Evolutionary conservation across 2,329 filamentous ascomycete species (phyloP).

Genomic region (Golovinomyces cichoracearum): DNA sequence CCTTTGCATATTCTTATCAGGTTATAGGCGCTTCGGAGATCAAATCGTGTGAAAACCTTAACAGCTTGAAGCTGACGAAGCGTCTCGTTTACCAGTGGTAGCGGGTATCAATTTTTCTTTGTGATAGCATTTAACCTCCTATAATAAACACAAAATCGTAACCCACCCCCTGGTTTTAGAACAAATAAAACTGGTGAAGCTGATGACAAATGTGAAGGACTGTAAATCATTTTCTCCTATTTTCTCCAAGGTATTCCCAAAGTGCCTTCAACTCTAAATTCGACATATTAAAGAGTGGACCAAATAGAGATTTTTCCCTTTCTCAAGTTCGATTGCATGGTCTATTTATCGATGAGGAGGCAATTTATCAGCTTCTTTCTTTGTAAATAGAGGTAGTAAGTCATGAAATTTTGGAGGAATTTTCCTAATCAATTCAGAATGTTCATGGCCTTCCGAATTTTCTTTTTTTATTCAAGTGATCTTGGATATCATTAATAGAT

Average conservation of each 20-base stretch:
- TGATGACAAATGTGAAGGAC: neutral
- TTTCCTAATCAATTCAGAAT: neutral
- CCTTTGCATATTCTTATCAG: neutral
- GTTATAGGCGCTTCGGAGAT: neutral
- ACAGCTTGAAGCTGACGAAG: neutral
- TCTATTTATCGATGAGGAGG: neutral
- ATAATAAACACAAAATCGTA: neutral
- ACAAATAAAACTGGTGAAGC: neutral
- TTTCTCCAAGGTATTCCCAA: neutral
- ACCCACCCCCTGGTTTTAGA: neutral
- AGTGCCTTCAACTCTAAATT: neutral
- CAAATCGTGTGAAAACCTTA: neutral
- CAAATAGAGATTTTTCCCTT: neutral
- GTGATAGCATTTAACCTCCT: neutral
- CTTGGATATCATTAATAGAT: neutral
- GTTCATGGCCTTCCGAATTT: neutral
- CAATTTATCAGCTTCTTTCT: constrained; percentile 1
- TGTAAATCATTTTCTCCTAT: neutral
- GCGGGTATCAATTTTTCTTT: neutral
- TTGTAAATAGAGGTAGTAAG: neutral
- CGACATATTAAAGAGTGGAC: neutral
- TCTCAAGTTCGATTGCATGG: neutral
- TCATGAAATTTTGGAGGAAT: neutral
- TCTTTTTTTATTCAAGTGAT: neutral
- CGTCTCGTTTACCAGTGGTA: neutral